phyloP scores from a whole-genome alignment of 78 protist species.

The Dictyostelium discoideum region DNA sequence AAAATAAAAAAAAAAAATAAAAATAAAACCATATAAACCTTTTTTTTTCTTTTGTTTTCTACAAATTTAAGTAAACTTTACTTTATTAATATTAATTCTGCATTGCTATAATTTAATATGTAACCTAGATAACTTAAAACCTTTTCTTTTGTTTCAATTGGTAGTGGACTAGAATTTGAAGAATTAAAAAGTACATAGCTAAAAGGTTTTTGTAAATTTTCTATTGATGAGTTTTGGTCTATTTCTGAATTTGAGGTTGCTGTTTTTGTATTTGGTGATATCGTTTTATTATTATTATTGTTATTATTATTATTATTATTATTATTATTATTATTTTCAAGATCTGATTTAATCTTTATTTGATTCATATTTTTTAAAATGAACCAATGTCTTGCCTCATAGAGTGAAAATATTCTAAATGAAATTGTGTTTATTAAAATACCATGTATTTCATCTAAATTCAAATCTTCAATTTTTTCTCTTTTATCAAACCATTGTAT shows the following conservation, averaged over 20 bases:
- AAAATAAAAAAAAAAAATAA: background rate
- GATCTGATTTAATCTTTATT: background rate
- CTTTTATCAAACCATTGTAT: conserved; percentile 75
- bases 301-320: background rate
- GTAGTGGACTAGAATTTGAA: background rate
- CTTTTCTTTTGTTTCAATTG: background rate
- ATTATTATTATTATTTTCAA: background rate
- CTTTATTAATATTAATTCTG: conserved; percentile 19
- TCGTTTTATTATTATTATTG: background rate
- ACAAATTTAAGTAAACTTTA: background rate
- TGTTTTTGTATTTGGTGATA: background rate
- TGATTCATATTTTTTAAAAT: conserved; percentile 39
- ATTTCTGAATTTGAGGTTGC: background rate
- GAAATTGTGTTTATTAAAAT: conserved; percentile 20
- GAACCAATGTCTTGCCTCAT: conserved; percentile 60
- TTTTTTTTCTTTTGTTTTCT: no score
- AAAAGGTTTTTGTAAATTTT: background rate
- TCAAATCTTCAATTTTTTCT: background rate
- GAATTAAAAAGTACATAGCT: background rate
- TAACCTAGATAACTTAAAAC: background rate
- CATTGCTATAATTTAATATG: background rate
- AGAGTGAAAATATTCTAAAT: background rate
- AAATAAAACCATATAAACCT: background rate
- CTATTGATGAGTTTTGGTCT: background rate
- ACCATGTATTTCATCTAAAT: conserved; percentile 22